These are phyloP conservation scores for Pleurotus tuoliensis DNA, from an alignment of 768 basidiomycete species.

Conservation along the genomic window DNA sequence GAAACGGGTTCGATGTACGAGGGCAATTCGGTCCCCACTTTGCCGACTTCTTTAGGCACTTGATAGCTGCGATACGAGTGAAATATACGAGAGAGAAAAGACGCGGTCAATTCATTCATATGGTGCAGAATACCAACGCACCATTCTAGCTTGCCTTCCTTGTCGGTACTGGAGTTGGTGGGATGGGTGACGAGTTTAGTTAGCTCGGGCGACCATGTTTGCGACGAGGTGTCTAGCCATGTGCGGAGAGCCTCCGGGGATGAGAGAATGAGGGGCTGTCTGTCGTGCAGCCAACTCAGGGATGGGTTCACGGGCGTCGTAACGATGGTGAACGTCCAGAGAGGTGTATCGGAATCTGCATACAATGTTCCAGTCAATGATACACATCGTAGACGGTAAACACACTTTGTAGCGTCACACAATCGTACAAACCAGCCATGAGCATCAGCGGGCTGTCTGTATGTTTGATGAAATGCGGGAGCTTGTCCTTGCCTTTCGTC, in stretches of 20 bases:
- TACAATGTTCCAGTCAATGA: no score
- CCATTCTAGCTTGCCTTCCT: conserved; percentile 59
- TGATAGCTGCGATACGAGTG: conserved; percentile 53
- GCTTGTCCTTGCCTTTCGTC: conserved; percentile 71
- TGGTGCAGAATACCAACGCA: conserved; percentile 26
- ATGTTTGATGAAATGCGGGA: conserved; percentile 79
- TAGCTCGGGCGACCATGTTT: conserved; percentile 60
- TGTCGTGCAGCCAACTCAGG: conserved; percentile 86
- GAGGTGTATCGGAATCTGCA: conserved; percentile 25
- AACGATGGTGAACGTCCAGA: conserved; percentile 87
- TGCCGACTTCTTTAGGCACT: conserved; percentile 89
- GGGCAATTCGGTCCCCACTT: conserved; percentile 79
- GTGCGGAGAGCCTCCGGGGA: conserved; percentile 49
- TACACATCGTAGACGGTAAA: not conserved
- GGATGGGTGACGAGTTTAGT: conserved; percentile 54
- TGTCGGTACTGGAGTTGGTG: conserved; percentile 56
- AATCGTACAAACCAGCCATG: conserved; percentile 87
- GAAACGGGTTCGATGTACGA: conserved; percentile 80
- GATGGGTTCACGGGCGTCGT: conserved; percentile 74
- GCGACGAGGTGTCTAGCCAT: conserved; percentile 81
- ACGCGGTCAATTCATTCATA: no score
- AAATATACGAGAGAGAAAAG: no score
- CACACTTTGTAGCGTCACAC: conserved; percentile 58
- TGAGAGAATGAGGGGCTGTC: conserved; percentile 80
- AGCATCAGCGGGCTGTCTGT: conserved; percentile 74